Base-by-base conservation (phyloP, 148 eudicot species). In the Dianthus caryophyllus region DNA sequence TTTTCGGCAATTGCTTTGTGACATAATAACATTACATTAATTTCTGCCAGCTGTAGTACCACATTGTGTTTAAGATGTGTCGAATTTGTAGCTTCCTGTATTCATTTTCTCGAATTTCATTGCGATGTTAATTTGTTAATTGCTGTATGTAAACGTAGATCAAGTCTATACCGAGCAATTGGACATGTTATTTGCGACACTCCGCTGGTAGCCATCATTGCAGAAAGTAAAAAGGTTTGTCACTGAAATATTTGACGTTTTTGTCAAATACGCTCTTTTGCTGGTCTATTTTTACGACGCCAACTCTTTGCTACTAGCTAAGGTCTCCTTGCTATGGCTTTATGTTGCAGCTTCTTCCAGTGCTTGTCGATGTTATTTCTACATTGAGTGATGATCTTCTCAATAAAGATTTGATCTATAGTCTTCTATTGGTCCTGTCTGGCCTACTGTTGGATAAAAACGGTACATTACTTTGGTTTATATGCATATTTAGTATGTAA, bases 171-270 rank as follows among this genome's bases (percentile, higher is more conserved):
- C 78, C 89, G 80, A 56, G 96, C 88, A 20, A 78, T 87, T 72
- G 95, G 92, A 56, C 88, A 87, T 78, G 76, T 90, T 27, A 64
- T 93, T 56, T 78, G 81, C 21, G 73, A 85, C 64, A 69, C 95
- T 67, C 98, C 96, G 39, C 72, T 84, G 24, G 72, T 73, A 64
- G 98, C 90, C 75, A 49, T 93, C 64, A 58, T 84, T 79, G 75
- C 78, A 62, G 98, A 93, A 71, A 82, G 88, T 58, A 87, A 78
- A 73, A 93, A 87, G 95, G 98, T 93, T 69, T 67, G 76, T 38
- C 51, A 61, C 54, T 41, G 21, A 29, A 44, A 69, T 47, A 65
- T 24, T 61, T 70, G 26, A 41, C 53, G 38, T 39, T 53, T 64
- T 9, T 9, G 22, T 2, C 30, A 3, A 24, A 20, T 15, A 13